Evolutionary conservation across 208 protist species (phyloP).

Genomic region (Trypanosomatidae sp.): DNA sequence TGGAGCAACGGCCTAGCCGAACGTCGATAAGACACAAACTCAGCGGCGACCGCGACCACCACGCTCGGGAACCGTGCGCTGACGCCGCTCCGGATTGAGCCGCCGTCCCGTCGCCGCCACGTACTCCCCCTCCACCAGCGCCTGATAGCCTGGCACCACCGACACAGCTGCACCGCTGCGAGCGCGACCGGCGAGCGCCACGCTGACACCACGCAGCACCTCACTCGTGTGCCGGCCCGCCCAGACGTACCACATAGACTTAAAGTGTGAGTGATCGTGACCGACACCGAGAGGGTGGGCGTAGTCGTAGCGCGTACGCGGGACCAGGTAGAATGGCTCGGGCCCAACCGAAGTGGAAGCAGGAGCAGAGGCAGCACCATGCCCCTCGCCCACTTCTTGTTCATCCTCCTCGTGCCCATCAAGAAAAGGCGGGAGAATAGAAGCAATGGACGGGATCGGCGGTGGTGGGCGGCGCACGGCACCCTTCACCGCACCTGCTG

Average conservation of each 20-base stretch:
- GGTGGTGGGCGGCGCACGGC: not conserved
- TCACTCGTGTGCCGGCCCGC: constrained; percentile 45
- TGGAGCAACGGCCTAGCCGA: too few species aligned
- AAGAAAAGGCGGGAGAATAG: constrained; percentile 42
- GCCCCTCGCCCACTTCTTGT: not conserved
- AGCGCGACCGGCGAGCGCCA: constrained; percentile 16
- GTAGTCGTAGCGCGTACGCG: constrained; percentile 58
- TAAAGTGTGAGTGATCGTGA: constrained; percentile 72
- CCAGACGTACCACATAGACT: constrained; percentile 81
- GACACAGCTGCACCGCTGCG: not conserved
- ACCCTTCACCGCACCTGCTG: too few species aligned
- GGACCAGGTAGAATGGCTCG: constrained; percentile 70
- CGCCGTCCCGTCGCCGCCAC: constrained; percentile 30
- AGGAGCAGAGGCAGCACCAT: not conserved
- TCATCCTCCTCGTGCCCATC: not conserved
- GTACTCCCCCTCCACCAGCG: constrained; percentile 31
- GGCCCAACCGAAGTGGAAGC: constrained; percentile 6
- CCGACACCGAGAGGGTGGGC: constrained; percentile 46
- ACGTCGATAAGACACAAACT: too few species aligned
- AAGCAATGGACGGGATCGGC: constrained; percentile 11
- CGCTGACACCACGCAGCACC: constrained; percentile 38
- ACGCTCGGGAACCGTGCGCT: not conserved
- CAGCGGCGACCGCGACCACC: not conserved
- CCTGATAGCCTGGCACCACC: constrained; percentile 50
- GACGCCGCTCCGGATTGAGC: constrained; percentile 30